Evolutionary conservation across 345 rosid species (phyloP).

Genomic region (Moricandia moricandioides): DNA sequence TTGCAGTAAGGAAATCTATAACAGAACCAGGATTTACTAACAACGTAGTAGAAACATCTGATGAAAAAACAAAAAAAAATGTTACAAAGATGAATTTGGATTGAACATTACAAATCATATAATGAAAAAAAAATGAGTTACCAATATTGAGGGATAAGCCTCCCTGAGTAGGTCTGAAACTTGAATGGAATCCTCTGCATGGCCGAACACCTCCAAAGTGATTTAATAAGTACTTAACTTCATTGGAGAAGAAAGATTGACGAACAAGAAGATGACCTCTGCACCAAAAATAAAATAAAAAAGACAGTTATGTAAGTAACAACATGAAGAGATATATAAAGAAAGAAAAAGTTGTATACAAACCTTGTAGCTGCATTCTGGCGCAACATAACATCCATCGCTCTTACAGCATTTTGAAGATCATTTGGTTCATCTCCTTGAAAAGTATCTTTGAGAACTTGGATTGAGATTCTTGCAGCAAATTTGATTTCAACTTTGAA

Average conservation of each 20-base stretch:
- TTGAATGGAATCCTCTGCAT: constrained; percentile 35
- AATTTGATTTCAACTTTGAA: constrained; percentile 56
- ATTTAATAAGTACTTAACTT: neutral
- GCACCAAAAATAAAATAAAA: neutral
- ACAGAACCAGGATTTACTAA: constrained; percentile 31
- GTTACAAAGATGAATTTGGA: constrained; percentile 1
- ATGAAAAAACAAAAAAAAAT: neutral
- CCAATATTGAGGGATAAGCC: constrained; percentile 34
- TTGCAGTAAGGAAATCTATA: neutral
- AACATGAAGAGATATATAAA: neutral
- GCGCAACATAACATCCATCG: constrained; percentile 64
- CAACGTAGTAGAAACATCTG: constrained; percentile 25
- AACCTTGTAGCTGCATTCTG: constrained; percentile 81
- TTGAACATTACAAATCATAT: neutral
- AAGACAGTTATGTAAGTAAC: neutral
- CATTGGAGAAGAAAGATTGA: constrained; percentile 30
- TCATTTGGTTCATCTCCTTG: constrained; percentile 59
- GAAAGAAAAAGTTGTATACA: neutral
- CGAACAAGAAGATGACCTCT: constrained; percentile 59
- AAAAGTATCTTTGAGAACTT: constrained; percentile 59
- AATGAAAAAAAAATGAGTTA: neutral
- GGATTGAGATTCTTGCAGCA: constrained; percentile 73
- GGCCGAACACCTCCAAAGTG: constrained; percentile 8
- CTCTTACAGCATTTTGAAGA: constrained; percentile 39
- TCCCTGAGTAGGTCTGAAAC: constrained; percentile 26